Evolutionary conservation across 768 basidiomycete species (phyloP), one percentile per base, ranked within the genome.

Genomic region (Collybia sp.): DNA sequence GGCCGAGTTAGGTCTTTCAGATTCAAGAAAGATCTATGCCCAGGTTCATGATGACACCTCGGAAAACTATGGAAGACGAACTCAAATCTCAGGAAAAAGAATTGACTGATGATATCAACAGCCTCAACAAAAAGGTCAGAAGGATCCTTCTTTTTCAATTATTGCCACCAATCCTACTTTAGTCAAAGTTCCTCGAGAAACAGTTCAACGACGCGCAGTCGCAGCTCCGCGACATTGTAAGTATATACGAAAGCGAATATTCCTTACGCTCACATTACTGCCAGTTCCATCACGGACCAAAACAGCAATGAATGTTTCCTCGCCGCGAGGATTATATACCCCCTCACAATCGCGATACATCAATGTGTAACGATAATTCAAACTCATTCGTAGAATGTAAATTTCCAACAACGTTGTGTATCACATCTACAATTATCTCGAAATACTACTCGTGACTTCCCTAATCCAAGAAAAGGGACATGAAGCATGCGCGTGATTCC

Each of bases 151-250:
- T 40, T 18, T 8, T 19, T 18, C 25, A 6, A 30, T 5, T 37
- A 9, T 32, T 6, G 13, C 2, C 19, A 42, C 18, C 47, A 32
- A 38, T 31, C 10, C 31, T 12, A 51, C 17, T 0, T 40, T 48
- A 93, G 91, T 75, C 82, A 18, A 94, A 94, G 66, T 95, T 86
- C 62, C 75, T 96, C 2, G 93, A 96, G 65, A 95, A 95, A 57
- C 92, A 95, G 59, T 89, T 87, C 60, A 88, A 85, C 45, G 92
- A 94, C 53, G 91, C 93, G 1, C 90, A 94, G 66, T 70, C 71
- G 16, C 93, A 93, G 59, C 69, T 95, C 43, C 80, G 85, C 37
- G 90, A 93, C 60, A 92, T 93, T 25, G 90, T 91, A 55, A 46
- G 83, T 40, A 30, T 37, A 34, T 32, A n/a, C 18, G 15, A 12